Evolutionary conservation across 805 yeast species (phyloP).

Genomic region (Cyberlindnera suaveolens): DNA sequence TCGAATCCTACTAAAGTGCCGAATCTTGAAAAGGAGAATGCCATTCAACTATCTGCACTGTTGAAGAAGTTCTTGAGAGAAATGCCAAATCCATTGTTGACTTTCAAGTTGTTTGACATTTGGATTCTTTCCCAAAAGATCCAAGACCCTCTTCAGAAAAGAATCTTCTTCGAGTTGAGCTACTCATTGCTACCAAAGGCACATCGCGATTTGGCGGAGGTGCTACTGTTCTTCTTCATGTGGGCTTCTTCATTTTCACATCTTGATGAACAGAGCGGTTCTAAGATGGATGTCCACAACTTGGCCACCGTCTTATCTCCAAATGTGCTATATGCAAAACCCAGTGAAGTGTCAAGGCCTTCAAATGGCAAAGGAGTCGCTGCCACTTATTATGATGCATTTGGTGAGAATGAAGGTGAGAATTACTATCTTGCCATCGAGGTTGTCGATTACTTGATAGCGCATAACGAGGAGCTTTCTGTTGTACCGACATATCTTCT

Average conservation of each 20-base stretch:
- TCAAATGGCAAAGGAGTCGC: conserved; percentile 21
- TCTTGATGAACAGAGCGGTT: conserved; percentile 82
- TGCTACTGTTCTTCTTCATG: conserved; percentile 73
- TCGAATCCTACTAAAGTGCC: conserved; percentile 65
- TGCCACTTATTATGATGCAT: conserved; percentile 30
- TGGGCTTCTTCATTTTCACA: conserved; percentile 97
- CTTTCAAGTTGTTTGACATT: conserved; percentile 64
- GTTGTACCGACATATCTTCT: conserved; percentile 60
- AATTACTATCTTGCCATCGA: conserved; percentile 86
- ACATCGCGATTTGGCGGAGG: conserved; percentile 83
- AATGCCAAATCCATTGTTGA: conserved; percentile 84
- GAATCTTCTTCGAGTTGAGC: conserved; percentile 51
- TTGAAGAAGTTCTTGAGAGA: conserved; percentile 89
- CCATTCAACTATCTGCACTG: conserved; percentile 89
- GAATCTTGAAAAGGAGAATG: conserved; percentile 65
- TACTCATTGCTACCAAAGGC: conserved; percentile 76
- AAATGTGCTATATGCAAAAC: conserved; percentile 66
- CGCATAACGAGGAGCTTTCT: conserved; percentile 71
- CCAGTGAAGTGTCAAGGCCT: conserved; percentile 27
- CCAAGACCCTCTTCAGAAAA: conserved; percentile 38
- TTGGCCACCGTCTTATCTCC: conserved; percentile 95
- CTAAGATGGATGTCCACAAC: conserved; percentile 95
- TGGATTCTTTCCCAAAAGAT: conserved; percentile 69
- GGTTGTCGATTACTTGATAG: conserved; percentile 77
- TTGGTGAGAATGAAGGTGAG: conserved; percentile 48